phyloP scores from a whole-genome alignment of 495 filamentous ascomycete species.

The Penicillium psychrofluorescens region DNA sequence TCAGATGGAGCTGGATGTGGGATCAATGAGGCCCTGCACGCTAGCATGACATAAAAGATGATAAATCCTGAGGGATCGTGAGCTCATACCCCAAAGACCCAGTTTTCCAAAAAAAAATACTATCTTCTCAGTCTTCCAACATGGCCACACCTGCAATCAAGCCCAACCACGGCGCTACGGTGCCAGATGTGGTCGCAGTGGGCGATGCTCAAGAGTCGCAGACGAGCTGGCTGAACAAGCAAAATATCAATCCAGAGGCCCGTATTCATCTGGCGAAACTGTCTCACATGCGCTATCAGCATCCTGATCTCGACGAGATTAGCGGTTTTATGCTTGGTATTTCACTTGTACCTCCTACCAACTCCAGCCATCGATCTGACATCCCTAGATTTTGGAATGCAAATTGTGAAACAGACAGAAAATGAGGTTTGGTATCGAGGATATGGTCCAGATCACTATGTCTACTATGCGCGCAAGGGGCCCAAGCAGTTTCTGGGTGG shows the following conservation, averaged over 20 bases:
- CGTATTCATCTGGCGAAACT: conserved; percentile 29
- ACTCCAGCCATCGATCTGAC: background rate
- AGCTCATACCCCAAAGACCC: too few relatives aligned
- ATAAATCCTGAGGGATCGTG: too few relatives aligned
- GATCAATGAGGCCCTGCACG: too few relatives aligned
- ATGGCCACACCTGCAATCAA: background rate
- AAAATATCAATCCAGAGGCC: conserved; percentile 19
- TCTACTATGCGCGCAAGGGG: conserved; percentile 41
- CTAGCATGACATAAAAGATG: too few relatives aligned
- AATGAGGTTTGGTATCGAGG: conserved; percentile 50
- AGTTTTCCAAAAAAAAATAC: too few relatives aligned
- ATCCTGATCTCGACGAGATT: conserved; percentile 32
- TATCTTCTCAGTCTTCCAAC: too few relatives aligned
- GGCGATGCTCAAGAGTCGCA: conserved; percentile 13
- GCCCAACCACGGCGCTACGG: conserved; percentile 22
- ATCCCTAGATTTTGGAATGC: conserved; percentile 47
- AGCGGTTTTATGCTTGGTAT: conserved; percentile 26
- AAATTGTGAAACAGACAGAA: conserved; percentile 30
- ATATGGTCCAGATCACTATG: conserved; percentile 51
- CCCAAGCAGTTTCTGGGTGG: conserved; percentile 47
- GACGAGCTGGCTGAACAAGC: conserved; percentile 21
- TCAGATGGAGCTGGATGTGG: too few relatives aligned
- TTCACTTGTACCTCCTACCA: background rate
- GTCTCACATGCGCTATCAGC: conserved; percentile 40
- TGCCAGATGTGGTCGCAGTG: conserved; percentile 25